Evolutionary conservation across 192 early-diverging fungal genomes (phyloP).

Genomic region (Kickxella alabastrina): DNA sequence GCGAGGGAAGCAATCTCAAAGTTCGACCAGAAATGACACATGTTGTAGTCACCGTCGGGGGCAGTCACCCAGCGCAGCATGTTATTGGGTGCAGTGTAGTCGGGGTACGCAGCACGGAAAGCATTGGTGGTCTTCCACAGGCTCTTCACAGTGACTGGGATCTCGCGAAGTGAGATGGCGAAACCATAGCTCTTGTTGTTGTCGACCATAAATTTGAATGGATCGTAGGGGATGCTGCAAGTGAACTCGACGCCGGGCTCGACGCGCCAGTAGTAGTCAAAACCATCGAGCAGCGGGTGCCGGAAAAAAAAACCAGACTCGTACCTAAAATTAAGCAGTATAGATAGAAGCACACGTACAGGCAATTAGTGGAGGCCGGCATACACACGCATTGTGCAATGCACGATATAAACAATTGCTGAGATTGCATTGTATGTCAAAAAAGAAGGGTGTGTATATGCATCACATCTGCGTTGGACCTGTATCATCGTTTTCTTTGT

Average conservation of each 20-base stretch:
- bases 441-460: too few relatives aligned
- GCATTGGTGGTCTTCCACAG: conserved; percentile 55
- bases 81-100: conserved; percentile 32
- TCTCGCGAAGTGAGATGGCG: conserved; percentile 58
- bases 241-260: conserved; percentile 74
- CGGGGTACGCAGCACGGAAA: conserved; percentile 40
- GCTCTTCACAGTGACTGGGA: conserved; percentile 50
- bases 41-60: conserved; percentile 57
- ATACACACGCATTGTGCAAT: neutral
- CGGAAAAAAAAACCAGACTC: conserved; percentile 72
- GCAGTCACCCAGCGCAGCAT: conserved; percentile 46
- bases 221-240: conserved; percentile 73
- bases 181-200: conserved; percentile 72
- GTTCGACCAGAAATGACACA: conserved; percentile 82
- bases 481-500: too few relatives aligned
- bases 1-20: conserved; percentile 69
- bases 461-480: too few relatives aligned
- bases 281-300: conserved; percentile 62
- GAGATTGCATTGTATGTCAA: too few relatives aligned
- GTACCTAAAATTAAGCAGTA: conserved; percentile 55
- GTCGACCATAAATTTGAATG: conserved; percentile 70
- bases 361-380: conserved; percentile 32
- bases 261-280: conserved; percentile 82
- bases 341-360: conserved; percentile 58
- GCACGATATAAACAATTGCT: too few relatives aligned